Conservation (phyloP, 345 rosid genomes). For the Acer campestre region DNA sequence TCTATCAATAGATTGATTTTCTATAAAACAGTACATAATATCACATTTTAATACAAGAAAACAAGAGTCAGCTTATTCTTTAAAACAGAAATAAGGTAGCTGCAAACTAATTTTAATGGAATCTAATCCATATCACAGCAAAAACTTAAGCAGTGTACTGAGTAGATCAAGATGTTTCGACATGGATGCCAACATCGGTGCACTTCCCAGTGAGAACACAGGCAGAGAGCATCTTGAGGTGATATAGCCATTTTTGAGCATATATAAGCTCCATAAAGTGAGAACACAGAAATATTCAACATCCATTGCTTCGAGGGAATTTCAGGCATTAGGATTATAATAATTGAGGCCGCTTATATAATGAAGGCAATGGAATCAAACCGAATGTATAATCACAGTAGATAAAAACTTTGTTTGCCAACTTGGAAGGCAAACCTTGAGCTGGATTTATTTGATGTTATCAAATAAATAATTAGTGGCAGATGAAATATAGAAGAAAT, state of each 20-base stretch:
- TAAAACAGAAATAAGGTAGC: no score
- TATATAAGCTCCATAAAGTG: conserved; percentile 13
- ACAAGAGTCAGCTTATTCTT: no score
- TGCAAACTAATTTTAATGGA: no score
- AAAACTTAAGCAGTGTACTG: no score
- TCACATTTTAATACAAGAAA: no score
- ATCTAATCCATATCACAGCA: no score
- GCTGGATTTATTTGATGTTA: background rate
- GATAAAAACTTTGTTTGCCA: background rate
- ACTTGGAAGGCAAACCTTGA: background rate
- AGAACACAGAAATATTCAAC: background rate
- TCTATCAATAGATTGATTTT: no score
- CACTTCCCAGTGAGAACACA: background rate
- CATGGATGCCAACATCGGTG: background rate
- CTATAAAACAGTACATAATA: no score
- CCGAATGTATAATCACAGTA: background rate
- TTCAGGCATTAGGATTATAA: no score
- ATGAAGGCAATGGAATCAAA: conserved; percentile 22
- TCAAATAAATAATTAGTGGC: no score
- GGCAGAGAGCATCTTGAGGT: conserved; percentile 8
- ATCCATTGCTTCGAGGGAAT: conserved; percentile 5
- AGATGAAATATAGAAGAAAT: no score
- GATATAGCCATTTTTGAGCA: conserved; percentile 6
- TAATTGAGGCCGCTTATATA: no score
- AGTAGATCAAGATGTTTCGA: background rate